These are phyloP conservation scores for Curvularia sp. DNA, from an alignment of 2,329 filamentous ascomycete species.

Conservation along the genomic window DNA sequence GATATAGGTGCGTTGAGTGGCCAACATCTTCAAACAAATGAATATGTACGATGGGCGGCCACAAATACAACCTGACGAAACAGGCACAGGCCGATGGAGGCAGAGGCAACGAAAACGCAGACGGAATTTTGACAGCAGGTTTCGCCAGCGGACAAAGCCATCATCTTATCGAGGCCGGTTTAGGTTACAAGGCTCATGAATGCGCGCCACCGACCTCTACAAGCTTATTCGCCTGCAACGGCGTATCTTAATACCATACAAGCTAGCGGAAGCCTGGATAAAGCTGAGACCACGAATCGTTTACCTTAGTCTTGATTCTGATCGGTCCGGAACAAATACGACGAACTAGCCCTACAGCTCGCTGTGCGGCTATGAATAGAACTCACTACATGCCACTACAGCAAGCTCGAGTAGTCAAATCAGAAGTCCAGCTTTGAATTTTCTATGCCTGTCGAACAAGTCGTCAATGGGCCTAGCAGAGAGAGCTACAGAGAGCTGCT, in stretches of 20 bases:
- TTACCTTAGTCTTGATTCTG: background rate
- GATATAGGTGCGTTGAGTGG: conserved; percentile 22
- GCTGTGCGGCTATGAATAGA: background rate
- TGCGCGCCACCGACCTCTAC: background rate
- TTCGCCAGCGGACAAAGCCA: background rate
- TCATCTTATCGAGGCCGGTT: background rate
- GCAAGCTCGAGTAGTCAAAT: background rate
- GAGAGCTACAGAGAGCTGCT: background rate
- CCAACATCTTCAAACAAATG: conserved; percentile 22
- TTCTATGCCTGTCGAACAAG: background rate
- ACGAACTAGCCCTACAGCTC: background rate
- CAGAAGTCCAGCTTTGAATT: background rate
- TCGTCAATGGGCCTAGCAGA: background rate
- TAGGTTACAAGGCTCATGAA: background rate
- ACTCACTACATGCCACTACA: no score
- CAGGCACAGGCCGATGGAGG: background rate
- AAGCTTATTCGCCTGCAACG: background rate
- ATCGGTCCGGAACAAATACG: background rate
- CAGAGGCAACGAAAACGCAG: background rate
- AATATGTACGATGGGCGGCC: background rate
- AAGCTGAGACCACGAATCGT: background rate
- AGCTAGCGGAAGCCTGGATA: background rate
- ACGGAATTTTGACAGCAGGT: background rate
- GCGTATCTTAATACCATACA: background rate
- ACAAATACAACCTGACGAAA: background rate